Evolutionary conservation across 192 early-diverging fungal species (phyloP).

Genomic region (Rhizoclosmatium globosum): DNA sequence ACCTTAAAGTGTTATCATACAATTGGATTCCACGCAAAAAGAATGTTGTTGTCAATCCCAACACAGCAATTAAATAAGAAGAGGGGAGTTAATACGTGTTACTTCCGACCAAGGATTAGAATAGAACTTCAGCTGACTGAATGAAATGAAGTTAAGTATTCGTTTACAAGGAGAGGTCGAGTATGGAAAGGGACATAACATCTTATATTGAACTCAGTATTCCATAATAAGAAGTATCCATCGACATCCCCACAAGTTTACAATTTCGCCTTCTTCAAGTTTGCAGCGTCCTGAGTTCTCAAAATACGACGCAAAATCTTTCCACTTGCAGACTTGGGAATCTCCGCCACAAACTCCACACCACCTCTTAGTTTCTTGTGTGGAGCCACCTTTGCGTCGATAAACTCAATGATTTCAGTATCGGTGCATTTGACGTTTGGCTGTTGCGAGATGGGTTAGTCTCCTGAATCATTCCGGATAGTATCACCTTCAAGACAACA

Average conservation of each 20-base stretch:
- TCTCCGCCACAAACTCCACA: constrained; percentile 68
- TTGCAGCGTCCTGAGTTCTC: constrained; percentile 62
- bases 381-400: constrained; percentile 67
- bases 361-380: constrained; percentile 86
- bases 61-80: too few relatives aligned
- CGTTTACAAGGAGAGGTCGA: too few relatives aligned
- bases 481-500: constrained; percentile 66
- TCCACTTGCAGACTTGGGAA: constrained; percentile 84
- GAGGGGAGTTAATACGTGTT: too few relatives aligned
- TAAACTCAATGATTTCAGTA: constrained; percentile 61
- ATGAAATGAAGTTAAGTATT: too few relatives aligned
- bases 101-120: too few relatives aligned
- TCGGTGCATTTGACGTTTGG: constrained; percentile 50
- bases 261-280: constrained; percentile 38
- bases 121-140: too few relatives aligned
- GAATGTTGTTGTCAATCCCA: too few relatives aligned
- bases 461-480: constrained; percentile 23
- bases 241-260: background rate
- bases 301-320: constrained; percentile 84
- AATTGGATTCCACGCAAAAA: too few relatives aligned
- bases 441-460: constrained; percentile 66
- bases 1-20: too few relatives aligned
- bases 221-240: too few relatives aligned
- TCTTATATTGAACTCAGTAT: too few relatives aligned
- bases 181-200: too few relatives aligned